These are phyloP conservation scores for Onygenales sp. DNA, from an alignment of 2,329 filamentous ascomycete genomes.

Conservation along the genomic window DNA sequence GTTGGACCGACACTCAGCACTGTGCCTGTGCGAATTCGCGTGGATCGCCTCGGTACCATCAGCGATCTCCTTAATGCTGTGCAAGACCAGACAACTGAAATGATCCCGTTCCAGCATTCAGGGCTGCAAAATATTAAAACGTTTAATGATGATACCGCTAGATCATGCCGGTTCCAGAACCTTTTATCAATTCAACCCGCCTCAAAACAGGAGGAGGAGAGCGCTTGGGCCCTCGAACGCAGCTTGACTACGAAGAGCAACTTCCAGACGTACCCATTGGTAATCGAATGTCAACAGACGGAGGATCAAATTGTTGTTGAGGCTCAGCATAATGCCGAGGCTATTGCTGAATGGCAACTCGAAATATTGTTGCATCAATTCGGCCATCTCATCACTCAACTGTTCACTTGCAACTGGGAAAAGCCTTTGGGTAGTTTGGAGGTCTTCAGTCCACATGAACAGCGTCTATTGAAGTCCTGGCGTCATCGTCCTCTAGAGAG, in stretches of 20 bases:
- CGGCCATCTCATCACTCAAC: neutral
- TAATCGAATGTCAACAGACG: neutral
- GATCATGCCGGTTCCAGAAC: constrained; percentile 30
- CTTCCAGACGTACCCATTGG: neutral
- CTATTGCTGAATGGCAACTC: neutral
- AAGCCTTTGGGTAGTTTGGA: neutral
- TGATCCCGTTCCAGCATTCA: constrained; percentile 50
- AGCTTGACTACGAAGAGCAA: neutral
- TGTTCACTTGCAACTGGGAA: neutral
- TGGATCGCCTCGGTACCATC: constrained; percentile 23
- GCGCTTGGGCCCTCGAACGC: neutral
- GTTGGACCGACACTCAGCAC: constrained; percentile 34
- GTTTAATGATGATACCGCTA: constrained; percentile 36
- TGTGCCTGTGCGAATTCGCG: constrained; percentile 26
- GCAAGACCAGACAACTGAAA: constrained; percentile 42
- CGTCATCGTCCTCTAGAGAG: no score
- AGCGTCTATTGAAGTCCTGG: neutral
- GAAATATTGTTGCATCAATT: neutral
- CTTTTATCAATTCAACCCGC: constrained; percentile 23
- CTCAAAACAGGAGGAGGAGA: neutral
- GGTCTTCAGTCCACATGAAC: neutral
- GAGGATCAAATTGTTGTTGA: neutral
- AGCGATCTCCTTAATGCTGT: constrained; percentile 44
- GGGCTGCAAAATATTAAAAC: constrained; percentile 35
- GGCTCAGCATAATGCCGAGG: neutral